phyloP scores from a whole-genome alignment of 805 yeast species.

The Starmerella ratchasimensis region DNA sequence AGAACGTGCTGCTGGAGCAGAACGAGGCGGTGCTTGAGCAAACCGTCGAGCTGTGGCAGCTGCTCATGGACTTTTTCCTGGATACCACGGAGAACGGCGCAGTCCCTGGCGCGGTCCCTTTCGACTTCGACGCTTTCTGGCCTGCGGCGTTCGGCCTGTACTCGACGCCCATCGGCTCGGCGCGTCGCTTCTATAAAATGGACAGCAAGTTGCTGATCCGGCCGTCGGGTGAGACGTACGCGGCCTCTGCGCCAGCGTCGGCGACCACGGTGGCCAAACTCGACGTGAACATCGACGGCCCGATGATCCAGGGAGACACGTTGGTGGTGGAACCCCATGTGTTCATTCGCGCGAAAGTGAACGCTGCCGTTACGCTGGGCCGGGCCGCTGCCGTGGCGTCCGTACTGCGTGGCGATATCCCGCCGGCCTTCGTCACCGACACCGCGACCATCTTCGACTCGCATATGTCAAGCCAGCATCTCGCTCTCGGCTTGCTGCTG shows the following conservation, averaged over 20 bases:
- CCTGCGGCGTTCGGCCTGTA: conserved; percentile 45
- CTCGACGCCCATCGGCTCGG: conserved; percentile 90
- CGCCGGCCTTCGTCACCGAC: conserved; percentile 1
- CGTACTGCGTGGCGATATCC: not conserved
- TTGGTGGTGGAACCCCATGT: conserved; percentile 66
- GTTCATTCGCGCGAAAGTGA: conserved; percentile 59
- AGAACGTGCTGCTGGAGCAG: conserved; percentile 80
- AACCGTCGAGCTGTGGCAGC: conserved; percentile 48
- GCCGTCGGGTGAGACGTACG: conserved; percentile 52
- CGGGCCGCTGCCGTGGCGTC: conserved; percentile 23
- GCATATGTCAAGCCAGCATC: conserved; percentile 67
- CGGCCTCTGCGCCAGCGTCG: conserved; percentile 15
- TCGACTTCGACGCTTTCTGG: conserved; percentile 12
- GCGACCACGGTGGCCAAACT: conserved; percentile 13
- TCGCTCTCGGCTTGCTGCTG: conserved; percentile 53
- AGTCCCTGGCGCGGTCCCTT: conserved; percentile 1
- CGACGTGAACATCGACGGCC: conserved; percentile 76
- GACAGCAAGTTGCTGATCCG: conserved; percentile 56
- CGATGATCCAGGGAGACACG: conserved; percentile 82
- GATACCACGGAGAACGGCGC: not conserved
- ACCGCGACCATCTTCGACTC: conserved; percentile 33
- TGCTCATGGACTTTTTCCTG: conserved; percentile 30
- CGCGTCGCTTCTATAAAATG: conserved; percentile 80
- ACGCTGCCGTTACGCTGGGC: conserved; percentile 68
- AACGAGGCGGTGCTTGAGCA: conserved; percentile 54